These are phyloP conservation scores for Trametes meyenii DNA, from an alignment of 768 basidiomycete genomes.

Conservation along the genomic window DNA sequence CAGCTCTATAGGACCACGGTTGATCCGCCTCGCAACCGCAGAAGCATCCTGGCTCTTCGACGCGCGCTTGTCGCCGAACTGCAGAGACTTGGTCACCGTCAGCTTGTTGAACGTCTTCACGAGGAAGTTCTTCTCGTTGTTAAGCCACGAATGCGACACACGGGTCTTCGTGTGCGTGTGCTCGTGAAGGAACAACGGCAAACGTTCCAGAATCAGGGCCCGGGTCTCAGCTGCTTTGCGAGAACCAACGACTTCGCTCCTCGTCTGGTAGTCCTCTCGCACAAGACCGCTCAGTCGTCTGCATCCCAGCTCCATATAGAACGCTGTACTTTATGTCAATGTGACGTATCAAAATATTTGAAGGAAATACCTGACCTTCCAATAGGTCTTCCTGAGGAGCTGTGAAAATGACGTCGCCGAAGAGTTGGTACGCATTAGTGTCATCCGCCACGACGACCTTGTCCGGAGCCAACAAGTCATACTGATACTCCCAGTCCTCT, in stretches of 20 bases:
- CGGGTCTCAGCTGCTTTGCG: slow-evolving; percentile 56
- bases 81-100: slow-evolving; percentile 61
- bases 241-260: slow-evolving; percentile 51
- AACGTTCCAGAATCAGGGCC: slow-evolving; percentile 72
- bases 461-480: slow-evolving; percentile 69
- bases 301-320: slow-evolving; percentile 80
- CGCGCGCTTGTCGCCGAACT: slow-evolving; percentile 50
- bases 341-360: no score
- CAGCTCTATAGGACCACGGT: slow-evolving; percentile 66
- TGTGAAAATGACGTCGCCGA: slow-evolving; percentile 73
- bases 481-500: slow-evolving; percentile 72
- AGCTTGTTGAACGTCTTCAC: slow-evolving; percentile 72
- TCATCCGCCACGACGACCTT: slow-evolving; percentile 88
- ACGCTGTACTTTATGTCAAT: slow-evolving; percentile 51
- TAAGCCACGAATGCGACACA: slow-evolving; percentile 70
- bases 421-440: slow-evolving; percentile 75
- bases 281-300: slow-evolving; percentile 71
- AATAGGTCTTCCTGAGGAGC: slow-evolving; percentile 91
- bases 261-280: slow-evolving; percentile 72
- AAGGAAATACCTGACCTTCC: slow-evolving; percentile 57
- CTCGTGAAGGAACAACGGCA: slow-evolving; percentile 92
- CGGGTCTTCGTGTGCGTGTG: slow-evolving; percentile 68
- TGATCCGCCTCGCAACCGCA: slow-evolving; percentile 61
- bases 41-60: slow-evolving; percentile 69
- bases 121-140: slow-evolving; percentile 61